Conservation (phyloP, 129 eudicot species). For the Helianthus tuberosus region DNA sequence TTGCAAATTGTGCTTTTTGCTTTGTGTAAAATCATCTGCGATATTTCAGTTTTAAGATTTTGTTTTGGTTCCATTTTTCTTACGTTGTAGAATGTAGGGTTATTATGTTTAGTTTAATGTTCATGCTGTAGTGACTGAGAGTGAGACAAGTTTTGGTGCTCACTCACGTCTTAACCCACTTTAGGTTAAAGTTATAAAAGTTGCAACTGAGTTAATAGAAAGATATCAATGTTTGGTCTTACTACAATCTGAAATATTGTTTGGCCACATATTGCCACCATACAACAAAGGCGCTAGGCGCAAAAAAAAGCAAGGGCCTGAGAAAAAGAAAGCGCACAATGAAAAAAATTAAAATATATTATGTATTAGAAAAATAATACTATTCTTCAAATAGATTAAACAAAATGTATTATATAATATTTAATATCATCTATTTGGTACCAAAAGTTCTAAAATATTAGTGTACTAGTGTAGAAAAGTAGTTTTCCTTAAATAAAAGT, state of each 20-base stretch:
- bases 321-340: background rate
- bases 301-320: too few species aligned
- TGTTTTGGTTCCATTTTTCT: background rate
- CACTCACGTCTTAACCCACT: background rate
- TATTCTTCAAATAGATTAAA: too few species aligned
- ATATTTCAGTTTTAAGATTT: background rate
- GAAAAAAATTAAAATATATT: background rate
- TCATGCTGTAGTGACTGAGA: background rate
- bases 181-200: background rate
- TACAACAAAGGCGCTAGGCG: background rate
- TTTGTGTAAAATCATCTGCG: constrained; percentile 12
- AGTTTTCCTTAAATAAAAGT: too few species aligned
- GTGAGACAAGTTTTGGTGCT: background rate
- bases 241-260: background rate
- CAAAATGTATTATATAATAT: too few species aligned
- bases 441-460: too few species aligned
- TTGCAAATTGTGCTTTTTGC: background rate
- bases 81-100: background rate
- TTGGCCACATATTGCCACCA: background rate
- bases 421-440: too few species aligned
- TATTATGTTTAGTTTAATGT: background rate
- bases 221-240: background rate
- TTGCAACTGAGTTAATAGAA: background rate
- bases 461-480: too few species aligned
- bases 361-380: too few species aligned